Evolutionary conservation across 2,329 filamentous ascomycete species (phyloP).

Genomic region (Chaetomium strumarium): DNA sequence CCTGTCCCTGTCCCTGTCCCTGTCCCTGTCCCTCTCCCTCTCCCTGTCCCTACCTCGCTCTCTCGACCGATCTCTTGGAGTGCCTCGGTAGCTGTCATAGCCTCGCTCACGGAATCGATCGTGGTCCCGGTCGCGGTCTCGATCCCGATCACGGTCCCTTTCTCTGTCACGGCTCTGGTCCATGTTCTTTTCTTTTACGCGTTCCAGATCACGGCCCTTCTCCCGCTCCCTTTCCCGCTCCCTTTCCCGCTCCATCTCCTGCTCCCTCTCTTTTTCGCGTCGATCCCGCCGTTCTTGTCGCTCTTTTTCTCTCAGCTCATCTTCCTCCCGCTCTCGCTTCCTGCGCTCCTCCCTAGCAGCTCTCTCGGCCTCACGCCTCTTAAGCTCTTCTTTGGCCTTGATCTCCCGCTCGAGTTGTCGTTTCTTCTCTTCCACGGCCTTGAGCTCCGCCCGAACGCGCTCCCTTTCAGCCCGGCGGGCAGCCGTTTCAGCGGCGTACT

Average conservation of each 20-base stretch:
- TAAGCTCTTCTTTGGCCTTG: constrained; percentile 40
- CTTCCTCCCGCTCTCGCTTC: constrained; percentile 33
- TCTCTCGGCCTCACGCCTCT: constrained; percentile 31
- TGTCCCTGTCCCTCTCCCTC: constrained; percentile 10
- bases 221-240: constrained; percentile 31
- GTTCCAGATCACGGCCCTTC: constrained; percentile 29
- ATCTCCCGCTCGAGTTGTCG: constrained; percentile 52
- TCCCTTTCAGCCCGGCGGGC: constrained; percentile 55
- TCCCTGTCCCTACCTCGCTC: constrained; percentile 21
- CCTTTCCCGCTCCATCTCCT: constrained; percentile 33
- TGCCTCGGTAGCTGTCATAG: constrained; percentile 17
- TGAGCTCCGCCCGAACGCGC: constrained; percentile 53
- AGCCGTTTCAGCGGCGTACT: constrained; percentile 64
- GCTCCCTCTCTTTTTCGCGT: constrained; percentile 26
- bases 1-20: constrained; percentile 26
- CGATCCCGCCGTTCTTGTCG: constrained; percentile 33
- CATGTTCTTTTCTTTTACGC: constrained; percentile 30
- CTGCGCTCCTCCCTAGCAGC: constrained; percentile 30
- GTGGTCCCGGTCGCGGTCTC: constrained; percentile 32
- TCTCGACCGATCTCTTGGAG: constrained; percentile 13
- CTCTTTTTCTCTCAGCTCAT: constrained; percentile 37
- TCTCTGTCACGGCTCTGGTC: constrained; percentile 29
- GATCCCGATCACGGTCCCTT: constrained; percentile 28
- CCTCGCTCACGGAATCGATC: constrained; percentile 22
- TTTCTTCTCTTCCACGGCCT: constrained; percentile 56